Percentiles rank a stretch among this genome's conserved stretches.
Conservation (phyloP, 768 basidiomycete genomes). For the Strobilomyces confusus region DNA sequence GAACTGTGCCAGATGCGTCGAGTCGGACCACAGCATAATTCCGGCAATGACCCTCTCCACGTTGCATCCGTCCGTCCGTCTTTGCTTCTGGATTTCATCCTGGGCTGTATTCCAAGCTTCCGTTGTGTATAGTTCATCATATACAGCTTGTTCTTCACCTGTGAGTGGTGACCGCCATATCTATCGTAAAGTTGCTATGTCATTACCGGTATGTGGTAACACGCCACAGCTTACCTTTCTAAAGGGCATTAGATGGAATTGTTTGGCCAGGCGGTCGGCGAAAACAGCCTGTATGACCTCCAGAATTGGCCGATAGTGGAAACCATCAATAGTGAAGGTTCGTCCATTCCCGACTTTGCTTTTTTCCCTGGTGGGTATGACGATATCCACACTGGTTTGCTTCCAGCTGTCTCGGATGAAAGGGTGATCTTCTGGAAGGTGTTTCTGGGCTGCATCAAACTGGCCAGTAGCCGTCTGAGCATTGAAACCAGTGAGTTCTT, state of each 20-base stretch:
- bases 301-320: conserved; percentile 21
- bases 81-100: no score
- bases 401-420: conserved; percentile 1
- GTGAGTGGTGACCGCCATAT: neutral
- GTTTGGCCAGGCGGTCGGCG: neutral
- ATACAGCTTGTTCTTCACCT: neutral
- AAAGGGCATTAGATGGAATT: conserved; percentile 25
- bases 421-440: neutral
- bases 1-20: conserved; percentile 15
- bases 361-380: neutral
- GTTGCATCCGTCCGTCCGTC: neutral
- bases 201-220: neutral
- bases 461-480: neutral
- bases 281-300: conserved; percentile 9
- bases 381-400: neutral
- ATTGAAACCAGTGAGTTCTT: conserved; percentile 2
- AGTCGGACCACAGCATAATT: conserved; percentile 22
- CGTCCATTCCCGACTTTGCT: conserved; percentile 4
- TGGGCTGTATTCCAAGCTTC: neutral
- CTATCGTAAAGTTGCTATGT: neutral
- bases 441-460: neutral
- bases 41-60: neutral
- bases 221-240: conserved; percentile 2
- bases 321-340: conserved; percentile 25
- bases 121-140: neutral